Evolutionary conservation across 371 early-diverging fungal genomes (phyloP).

Genomic region (Zychaea mexicana): DNA sequence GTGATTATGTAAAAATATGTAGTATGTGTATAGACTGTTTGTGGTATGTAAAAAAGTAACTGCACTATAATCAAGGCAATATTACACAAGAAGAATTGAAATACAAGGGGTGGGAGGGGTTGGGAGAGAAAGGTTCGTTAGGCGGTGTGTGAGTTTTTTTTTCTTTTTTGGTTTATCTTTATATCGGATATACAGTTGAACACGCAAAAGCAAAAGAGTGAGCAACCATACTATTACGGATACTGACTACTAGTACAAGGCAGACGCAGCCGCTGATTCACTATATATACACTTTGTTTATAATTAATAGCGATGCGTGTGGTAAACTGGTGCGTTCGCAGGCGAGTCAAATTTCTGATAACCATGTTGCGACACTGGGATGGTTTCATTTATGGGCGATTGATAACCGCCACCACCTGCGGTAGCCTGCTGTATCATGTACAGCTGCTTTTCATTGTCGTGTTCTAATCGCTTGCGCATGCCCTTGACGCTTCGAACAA

Average conservation of each 20-base stretch:
- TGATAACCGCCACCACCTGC: background rate
- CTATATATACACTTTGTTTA: no score
- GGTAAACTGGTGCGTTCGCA: slow-evolving; percentile 2
- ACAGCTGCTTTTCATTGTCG: slow-evolving; percentile 22
- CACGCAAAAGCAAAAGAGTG: no score
- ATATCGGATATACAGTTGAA: no score
- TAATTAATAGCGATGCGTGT: slow-evolving; percentile 17
- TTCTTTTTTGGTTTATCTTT: no score
- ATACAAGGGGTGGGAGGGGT: background rate
- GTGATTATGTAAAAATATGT: no score
- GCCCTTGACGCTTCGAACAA: slow-evolving; percentile 20
- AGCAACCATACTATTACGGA: no score
- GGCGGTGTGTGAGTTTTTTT: no score
- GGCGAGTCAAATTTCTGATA: slow-evolving; percentile 13
- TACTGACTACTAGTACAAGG: no score
- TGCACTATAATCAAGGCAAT: background rate
- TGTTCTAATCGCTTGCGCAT: slow-evolving; percentile 21
- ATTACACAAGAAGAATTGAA: slow-evolving; percentile 1
- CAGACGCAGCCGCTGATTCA: no score
- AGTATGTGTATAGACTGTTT: no score
- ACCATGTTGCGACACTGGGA: background rate
- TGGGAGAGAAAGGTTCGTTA: background rate
- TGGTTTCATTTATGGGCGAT: slow-evolving; percentile 1
- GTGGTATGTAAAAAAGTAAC: background rate
- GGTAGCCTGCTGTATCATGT: slow-evolving; percentile 23